Percentiles rank a stretch among this genome's conserved stretches.
These are phyloP conservation scores for Fraxinus angustifolia DNA, from an alignment of 305 asterid genomes.

Conservation along the genomic window DNA sequence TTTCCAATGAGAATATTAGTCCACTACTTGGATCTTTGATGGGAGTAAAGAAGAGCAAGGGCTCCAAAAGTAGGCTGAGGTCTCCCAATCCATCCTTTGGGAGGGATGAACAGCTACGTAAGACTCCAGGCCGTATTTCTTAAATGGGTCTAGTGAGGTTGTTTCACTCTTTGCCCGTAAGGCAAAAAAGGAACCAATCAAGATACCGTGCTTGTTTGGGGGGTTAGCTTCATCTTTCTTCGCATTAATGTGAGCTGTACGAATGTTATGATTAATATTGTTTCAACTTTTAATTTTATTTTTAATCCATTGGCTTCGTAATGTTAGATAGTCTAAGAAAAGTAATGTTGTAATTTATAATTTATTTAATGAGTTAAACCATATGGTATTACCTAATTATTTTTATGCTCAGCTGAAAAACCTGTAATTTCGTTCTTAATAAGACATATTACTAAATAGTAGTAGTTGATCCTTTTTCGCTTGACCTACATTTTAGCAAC, in stretches of 20 bases:
- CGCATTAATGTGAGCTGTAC: background rate
- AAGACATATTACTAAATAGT: background rate
- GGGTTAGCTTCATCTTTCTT: slow-evolving; percentile 10
- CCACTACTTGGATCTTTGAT: slow-evolving; percentile 32
- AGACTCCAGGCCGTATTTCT: slow-evolving; percentile 15
- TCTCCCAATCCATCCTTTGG: slow-evolving; percentile 24
- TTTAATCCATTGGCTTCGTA: background rate
- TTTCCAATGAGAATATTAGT: slow-evolving; percentile 41
- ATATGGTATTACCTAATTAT: background rate
- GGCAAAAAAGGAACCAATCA: slow-evolving; percentile 33
- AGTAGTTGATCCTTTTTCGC: background rate
- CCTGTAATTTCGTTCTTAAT: background rate
- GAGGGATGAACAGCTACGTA: slow-evolving; percentile 24
- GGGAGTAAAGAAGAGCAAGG: slow-evolving; percentile 23
- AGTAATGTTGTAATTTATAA: background rate
- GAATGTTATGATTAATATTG: background rate
- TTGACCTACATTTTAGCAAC: background rate
- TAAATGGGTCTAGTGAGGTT: slow-evolving; percentile 17
- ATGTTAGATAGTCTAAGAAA: background rate
- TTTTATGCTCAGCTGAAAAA: background rate
- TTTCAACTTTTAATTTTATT: background rate
- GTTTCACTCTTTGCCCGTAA: slow-evolving; percentile 29
- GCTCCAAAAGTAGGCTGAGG: slow-evolving; percentile 4
- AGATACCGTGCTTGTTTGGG: slow-evolving; percentile 36
- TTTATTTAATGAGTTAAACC: background rate